Conservation (phyloP, 2,329 filamentous ascomycete species). For the Pseudogymnoascus pannorum region DNA sequence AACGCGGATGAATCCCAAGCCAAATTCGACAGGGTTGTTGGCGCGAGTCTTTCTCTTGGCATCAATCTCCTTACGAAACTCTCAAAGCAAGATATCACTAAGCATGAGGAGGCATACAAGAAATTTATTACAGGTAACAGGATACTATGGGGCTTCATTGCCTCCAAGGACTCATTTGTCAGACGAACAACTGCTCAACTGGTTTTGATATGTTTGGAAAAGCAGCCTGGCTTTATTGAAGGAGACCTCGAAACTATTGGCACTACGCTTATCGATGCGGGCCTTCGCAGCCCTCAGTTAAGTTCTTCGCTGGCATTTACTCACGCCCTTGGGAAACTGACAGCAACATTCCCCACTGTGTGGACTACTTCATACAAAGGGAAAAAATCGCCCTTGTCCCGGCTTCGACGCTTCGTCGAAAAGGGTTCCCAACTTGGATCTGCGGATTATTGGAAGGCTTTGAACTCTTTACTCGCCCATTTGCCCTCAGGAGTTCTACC, state of each 20-base stretch:
- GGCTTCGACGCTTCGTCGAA: constrained; percentile 66
- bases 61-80: constrained; percentile 45
- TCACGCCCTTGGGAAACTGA: constrained; percentile 59
- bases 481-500: constrained; percentile 52
- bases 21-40: constrained; percentile 73
- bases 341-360: constrained; percentile 54
- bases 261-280: constrained; percentile 61
- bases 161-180: constrained; percentile 50
- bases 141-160: constrained; percentile 57
- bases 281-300: constrained; percentile 62
- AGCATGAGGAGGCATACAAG: constrained; percentile 55
- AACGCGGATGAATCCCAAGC: constrained; percentile 76
- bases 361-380: constrained; percentile 59
- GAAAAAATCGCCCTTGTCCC: constrained; percentile 46
- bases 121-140: constrained; percentile 57
- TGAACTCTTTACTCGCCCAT: constrained; percentile 52
- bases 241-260: constrained; percentile 45
- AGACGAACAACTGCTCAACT: constrained; percentile 47
- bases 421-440: constrained; percentile 77
- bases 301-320: constrained; percentile 69
- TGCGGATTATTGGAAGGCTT: constrained; percentile 62
- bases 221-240: constrained; percentile 39
- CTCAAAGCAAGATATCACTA: constrained; percentile 46
- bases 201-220: constrained; percentile 41
- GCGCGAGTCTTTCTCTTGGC: constrained; percentile 48